Evolutionary conservation across 208 protist genomes (phyloP).

Genomic region (Acanthamoeba sp.): DNA sequence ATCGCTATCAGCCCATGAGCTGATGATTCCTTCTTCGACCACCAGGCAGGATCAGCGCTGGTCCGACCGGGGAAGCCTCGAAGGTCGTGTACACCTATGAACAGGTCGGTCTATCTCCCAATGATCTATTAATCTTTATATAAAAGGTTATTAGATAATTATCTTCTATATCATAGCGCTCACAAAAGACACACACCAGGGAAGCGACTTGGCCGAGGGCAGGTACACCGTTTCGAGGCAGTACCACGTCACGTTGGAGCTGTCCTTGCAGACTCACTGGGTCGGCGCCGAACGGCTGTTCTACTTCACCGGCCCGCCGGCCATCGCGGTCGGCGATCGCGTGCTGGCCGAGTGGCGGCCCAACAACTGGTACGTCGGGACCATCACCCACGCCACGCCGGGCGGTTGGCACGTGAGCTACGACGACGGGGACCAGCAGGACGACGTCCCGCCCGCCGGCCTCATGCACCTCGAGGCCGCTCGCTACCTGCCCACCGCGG

Average conservation of each 20-base stretch:
- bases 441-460: background rate
- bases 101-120: background rate
- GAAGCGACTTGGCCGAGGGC: background rate
- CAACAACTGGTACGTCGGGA: conserved; percentile 4
- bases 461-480: background rate
- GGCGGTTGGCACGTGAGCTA: background rate
- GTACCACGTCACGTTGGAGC: background rate
- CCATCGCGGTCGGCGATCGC: background rate
- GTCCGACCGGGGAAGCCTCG: background rate
- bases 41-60: background rate
- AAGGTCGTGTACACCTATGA: background rate
- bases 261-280: background rate
- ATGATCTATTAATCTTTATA: background rate
- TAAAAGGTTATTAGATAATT: no score
- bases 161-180: no score
- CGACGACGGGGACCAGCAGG: conserved; percentile 11
- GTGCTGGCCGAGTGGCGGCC: conserved; percentile 14
- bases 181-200: background rate
- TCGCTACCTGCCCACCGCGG: background rate
- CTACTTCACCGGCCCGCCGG: background rate
- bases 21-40: background rate
- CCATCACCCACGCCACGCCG: background rate
- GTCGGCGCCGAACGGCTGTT: background rate
- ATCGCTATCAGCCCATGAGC: no score
- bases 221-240: background rate